phyloP scores from a whole-genome alignment of 208 protist genomes.

The Novymonas esmeraldas region DNA sequence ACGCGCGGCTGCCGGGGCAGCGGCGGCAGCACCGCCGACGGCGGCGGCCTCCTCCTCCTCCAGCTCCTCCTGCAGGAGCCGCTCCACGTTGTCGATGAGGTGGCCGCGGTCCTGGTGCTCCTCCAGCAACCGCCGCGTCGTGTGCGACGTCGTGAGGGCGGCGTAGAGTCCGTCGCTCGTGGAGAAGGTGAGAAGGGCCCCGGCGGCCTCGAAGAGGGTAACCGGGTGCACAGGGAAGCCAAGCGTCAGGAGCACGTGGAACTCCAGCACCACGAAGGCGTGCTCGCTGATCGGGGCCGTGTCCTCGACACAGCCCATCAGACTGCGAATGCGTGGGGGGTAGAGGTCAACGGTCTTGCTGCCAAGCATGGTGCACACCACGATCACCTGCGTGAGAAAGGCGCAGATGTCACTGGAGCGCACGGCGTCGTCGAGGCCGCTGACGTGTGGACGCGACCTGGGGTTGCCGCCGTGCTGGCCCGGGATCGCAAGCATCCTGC shows the following conservation, averaged over 20 bases:
- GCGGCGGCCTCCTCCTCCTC: conserved; percentile 20
- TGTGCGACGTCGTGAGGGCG: conserved; percentile 28
- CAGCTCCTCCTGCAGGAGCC: conserved; percentile 14
- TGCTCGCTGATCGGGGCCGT: conserved; percentile 38
- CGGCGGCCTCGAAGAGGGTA: conserved; percentile 53
- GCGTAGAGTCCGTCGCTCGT: conserved; percentile 37
- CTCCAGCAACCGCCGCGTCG: conserved; percentile 26
- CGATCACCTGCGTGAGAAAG: conserved; percentile 77
- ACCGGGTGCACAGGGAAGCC: conserved; percentile 41
- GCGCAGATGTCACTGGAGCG: conserved; percentile 35
- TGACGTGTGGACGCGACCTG: conserved; percentile 1
- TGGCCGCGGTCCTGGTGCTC: conserved; percentile 31
- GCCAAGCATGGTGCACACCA: conserved; percentile 73
- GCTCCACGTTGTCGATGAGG: conserved; percentile 22
- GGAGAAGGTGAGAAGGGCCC: conserved; percentile 53
- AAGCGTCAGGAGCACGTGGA: conserved; percentile 41
- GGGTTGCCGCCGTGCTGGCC: conserved; percentile 2
- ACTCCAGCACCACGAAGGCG: conserved; percentile 63
- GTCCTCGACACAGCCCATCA: conserved; percentile 56
- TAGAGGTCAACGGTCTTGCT: conserved; percentile 81
- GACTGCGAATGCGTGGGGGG: conserved; percentile 55
- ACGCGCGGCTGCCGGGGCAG: too few species aligned
- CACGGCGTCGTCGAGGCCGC: conserved; percentile 17
- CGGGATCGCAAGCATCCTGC: conserved; percentile 19
- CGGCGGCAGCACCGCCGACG: conserved; percentile 7